These are phyloP conservation scores for Knoxia roxburghii DNA, from an alignment of 257 asterid species.

Conservation along the genomic window DNA sequence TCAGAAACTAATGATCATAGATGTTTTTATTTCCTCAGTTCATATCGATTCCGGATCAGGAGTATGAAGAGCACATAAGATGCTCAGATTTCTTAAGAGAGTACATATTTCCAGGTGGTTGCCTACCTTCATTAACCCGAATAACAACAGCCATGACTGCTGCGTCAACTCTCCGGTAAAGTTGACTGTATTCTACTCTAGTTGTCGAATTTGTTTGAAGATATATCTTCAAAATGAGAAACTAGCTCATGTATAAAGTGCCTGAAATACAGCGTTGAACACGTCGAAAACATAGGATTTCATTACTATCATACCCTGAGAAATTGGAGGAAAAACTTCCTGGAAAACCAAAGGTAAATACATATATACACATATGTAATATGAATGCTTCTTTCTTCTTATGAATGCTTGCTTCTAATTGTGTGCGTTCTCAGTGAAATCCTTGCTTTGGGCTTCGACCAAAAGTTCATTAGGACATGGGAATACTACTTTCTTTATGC, in stretches of 20 bases:
- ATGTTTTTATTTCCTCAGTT: conserved; percentile 32
- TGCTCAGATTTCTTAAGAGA: conserved; percentile 86
- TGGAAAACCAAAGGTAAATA: conserved; percentile 45
- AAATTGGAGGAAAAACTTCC: conserved; percentile 76
- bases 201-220: background rate
- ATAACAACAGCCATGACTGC: conserved; percentile 77
- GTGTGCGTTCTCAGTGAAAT: conserved; percentile 40
- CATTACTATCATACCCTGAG: conserved; percentile 86
- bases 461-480: conserved; percentile 57
- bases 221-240: background rate
- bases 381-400: background rate
- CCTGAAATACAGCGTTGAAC: conserved; percentile 20
- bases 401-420: background rate
- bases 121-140: conserved; percentile 67
- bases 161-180: conserved; percentile 73
- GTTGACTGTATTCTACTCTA: background rate
- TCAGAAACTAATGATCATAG: background rate
- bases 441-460: conserved; percentile 1
- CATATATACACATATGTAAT: too few species aligned
- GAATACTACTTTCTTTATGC: conserved; percentile 85
- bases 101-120: conserved; percentile 85
- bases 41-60: conserved; percentile 66
- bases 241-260: conserved; percentile 7
- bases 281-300: conserved; percentile 76
- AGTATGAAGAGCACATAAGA: conserved; percentile 64